These are phyloP conservation scores for Pseudogymnoascus sp. DNA, from an alignment of 2,329 filamentous ascomycete genomes.

Conservation along the genomic window DNA sequence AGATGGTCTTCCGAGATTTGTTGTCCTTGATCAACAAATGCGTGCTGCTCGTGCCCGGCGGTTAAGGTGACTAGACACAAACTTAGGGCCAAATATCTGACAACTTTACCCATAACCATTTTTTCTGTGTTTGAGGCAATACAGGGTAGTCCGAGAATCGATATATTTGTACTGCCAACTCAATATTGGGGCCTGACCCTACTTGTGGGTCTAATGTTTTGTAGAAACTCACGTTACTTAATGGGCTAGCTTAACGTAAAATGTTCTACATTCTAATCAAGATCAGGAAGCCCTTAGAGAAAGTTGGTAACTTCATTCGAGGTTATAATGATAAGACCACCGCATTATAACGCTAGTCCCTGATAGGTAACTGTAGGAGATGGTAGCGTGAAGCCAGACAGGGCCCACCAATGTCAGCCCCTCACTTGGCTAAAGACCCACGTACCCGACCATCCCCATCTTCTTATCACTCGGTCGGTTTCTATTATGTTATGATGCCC, in stretches of 20 bases:
- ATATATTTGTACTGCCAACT: neutral
- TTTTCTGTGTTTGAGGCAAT: neutral
- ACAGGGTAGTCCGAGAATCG: neutral
- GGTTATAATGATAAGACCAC: neutral
- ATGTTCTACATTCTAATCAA: neutral
- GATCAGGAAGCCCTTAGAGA: slow-evolving; percentile 2
- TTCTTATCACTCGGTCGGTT: neutral
- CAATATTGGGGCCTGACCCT: neutral
- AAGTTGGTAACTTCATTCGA: neutral
- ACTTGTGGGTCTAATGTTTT: neutral
- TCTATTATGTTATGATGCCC: neutral
- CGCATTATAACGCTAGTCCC: neutral
- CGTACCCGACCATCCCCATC: neutral
- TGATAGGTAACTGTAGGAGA: neutral
- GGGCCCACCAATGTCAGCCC: neutral
- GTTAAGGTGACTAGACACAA: neutral
- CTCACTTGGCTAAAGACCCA: neutral
- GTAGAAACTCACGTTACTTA: neutral
- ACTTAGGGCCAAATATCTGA: neutral
- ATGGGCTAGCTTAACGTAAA: neutral
- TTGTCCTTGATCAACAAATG: neutral
- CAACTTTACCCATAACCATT: neutral
- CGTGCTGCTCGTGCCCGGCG: neutral
- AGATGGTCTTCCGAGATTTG: neutral
- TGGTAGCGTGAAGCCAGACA: neutral